Conservation (phyloP, 108 stramenopile genomes). For the Pseudonitzschia multiseries region DNA sequence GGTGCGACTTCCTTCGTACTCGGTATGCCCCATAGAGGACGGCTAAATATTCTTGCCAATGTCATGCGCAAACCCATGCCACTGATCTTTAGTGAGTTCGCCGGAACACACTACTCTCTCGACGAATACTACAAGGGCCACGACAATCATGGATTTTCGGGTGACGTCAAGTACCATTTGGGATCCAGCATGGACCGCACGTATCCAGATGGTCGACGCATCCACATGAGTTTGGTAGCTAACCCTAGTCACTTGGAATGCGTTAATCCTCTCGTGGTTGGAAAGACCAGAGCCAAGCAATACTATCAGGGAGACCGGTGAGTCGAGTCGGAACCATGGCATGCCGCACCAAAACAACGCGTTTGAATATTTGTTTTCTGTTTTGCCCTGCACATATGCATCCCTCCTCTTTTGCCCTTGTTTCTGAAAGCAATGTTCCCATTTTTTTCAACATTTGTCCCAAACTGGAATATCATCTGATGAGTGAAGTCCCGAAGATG, state of each 20-base stretch:
- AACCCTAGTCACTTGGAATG: conserved; percentile 99
- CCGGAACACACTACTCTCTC: conserved; percentile 92
- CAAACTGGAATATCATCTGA: background rate
- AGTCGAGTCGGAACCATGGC: background rate
- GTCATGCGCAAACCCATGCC: conserved; percentile 99
- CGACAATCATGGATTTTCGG: conserved; percentile 83
- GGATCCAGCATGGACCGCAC: conserved; percentile 98
- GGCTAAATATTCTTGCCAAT: conserved; percentile 97
- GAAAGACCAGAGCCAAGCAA: conserved; percentile 98
- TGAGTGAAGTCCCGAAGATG: conserved; percentile 60
- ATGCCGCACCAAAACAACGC: background rate
- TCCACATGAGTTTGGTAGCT: conserved; percentile 95
- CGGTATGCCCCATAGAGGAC: conserved; percentile 99
- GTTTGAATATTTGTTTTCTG: background rate
- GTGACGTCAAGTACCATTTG: conserved; percentile 99
- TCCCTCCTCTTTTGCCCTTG: background rate
- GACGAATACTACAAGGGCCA: conserved; percentile 66
- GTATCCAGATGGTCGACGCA: conserved; percentile 94
- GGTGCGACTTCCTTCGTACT: conserved; percentile 96
- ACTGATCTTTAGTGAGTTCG: conserved; percentile 96
- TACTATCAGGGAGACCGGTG: conserved; percentile 92
- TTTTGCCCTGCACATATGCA: background rate
- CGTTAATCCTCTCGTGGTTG: conserved; percentile 95
- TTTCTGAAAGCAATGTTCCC: background rate
- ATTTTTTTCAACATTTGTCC: no score